phyloP scores from a whole-genome alignment of 345 rosid genomes.

The Cardamine occulta region DNA sequence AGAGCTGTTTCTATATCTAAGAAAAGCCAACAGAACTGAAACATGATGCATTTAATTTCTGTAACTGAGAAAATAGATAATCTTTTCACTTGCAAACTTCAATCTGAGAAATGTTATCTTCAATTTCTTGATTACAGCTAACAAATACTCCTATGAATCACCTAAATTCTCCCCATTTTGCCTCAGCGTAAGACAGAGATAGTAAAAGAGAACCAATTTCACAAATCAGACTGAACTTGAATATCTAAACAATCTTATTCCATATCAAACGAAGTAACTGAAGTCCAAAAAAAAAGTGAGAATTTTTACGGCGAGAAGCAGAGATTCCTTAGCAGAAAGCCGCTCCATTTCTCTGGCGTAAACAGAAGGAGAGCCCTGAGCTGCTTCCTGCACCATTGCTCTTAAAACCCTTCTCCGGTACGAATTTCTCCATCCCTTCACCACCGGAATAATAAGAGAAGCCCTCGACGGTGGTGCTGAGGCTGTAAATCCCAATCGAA shows the following conservation, averaged over 20 bases:
- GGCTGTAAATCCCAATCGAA: slow-evolving; percentile 37
- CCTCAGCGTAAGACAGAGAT: not conserved
- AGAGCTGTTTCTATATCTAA: not conserved
- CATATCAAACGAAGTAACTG: not conserved
- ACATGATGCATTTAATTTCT: not conserved
- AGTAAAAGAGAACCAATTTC: slow-evolving; percentile 1
- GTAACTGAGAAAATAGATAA: not conserved
- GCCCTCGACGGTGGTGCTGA: slow-evolving; percentile 35
- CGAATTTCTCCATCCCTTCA: slow-evolving; percentile 30
- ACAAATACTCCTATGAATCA: slow-evolving; percentile 5
- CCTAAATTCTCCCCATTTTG: not conserved
- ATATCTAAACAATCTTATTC: not conserved
- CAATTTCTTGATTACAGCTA: slow-evolving; percentile 1
- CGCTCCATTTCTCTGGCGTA: slow-evolving; percentile 98
- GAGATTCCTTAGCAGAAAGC: slow-evolving; percentile 95
- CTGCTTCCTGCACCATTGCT: slow-evolving; percentile 76
- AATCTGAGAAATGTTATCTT: not conserved
- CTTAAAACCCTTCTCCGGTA: slow-evolving; percentile 35
- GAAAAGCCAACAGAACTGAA: not conserved
- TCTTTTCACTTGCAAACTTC: not conserved
- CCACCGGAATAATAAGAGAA: slow-evolving; percentile 33
- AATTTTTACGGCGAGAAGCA: slow-evolving; percentile 80
- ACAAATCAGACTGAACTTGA: not conserved
- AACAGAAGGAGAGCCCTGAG: slow-evolving; percentile 69
- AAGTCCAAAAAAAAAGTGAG: slow-evolving; percentile 2